Evolutionary conservation across 306 rosid species (phyloP), one percentile per base, ranked within the genome.

Genomic region (Glycine tomentella): DNA sequence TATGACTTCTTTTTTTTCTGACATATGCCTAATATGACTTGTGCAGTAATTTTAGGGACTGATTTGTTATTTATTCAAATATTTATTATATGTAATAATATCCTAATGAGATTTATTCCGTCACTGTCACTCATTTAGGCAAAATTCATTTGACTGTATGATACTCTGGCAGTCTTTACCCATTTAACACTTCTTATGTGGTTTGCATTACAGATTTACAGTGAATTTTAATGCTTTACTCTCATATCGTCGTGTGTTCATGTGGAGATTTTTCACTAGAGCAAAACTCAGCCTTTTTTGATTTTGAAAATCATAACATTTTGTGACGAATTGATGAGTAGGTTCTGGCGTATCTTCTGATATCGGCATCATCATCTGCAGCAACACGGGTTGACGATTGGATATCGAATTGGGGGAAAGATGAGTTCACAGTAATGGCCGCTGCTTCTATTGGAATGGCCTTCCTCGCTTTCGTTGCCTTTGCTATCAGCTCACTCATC

Each of bases 341-440:
- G 99, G 87, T 87, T 58, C 69, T 96, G 79, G 98, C 99, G 59
- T 96, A 96, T 83, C 92, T 96, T 87, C 85, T 96, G 66, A 87
- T 96, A 67, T 96, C 99, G 14, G 93, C 99, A 25, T 85, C 99
- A 8, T 96, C 99, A n/a, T 88, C 91, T 0, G 99, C 99, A 1
- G 98, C 99, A 7, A 96, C 97, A 17, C 79, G 98, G 63, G 95
- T 93, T 2, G 89, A 88, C 0, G 99, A 96, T 74, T 96, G 99
- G 99, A 88, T 85, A 85, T 96, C 93, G 0, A 96, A 96, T 72
- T 96, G 99, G 99, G 99, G 99, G 9, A 96, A 88, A 85, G 99
- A 96, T 4, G 91, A 92, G 85, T 96, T 96, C 92, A 96, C 99
- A 2, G 81, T 86, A 82, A 84, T 88, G 93, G 99, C 99, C 0